Percentiles rank a stretch among this genome's conserved stretches.
phyloP scores from a whole-genome alignment of 345 rosid species.

The Euphorbia peplus region DNA sequence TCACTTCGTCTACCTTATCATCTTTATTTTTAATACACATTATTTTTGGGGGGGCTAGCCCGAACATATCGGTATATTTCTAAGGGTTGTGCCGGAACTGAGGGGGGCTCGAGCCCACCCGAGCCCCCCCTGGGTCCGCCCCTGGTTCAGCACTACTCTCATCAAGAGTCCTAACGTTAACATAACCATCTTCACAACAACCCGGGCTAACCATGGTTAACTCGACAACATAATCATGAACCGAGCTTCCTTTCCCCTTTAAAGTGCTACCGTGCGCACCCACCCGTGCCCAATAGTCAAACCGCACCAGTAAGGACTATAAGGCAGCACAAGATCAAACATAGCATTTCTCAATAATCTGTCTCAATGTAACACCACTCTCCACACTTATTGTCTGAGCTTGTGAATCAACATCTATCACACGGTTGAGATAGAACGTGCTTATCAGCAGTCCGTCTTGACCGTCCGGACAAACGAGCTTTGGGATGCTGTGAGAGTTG shows the following conservation, averaged over 20 bases:
- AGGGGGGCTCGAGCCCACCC: too few species aligned
- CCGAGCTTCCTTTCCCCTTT: slow-evolving; percentile 69
- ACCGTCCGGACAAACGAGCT: slow-evolving; percentile 65
- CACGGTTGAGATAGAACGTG: slow-evolving; percentile 52
- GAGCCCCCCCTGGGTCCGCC: too few species aligned
- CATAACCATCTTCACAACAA: slow-evolving; percentile 40
- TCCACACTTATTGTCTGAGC: slow-evolving; percentile 55
- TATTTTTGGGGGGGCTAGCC: too few species aligned
- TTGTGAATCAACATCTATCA: slow-evolving; percentile 26
- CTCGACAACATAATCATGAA: slow-evolving; percentile 63
- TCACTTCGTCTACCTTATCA: too few species aligned
- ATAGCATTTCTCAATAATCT: slow-evolving; percentile 49
- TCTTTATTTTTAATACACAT: too few species aligned
- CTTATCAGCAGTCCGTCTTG: slow-evolving; percentile 58
- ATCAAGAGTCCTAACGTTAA: slow-evolving; percentile 32
- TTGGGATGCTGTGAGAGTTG: slow-evolving; percentile 68
- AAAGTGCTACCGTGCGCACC: slow-evolving; percentile 91
- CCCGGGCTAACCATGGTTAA: slow-evolving; percentile 65
- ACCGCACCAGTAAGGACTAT: slow-evolving; percentile 91
- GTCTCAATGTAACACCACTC: slow-evolving; percentile 59
- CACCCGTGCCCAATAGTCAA: slow-evolving; percentile 79
- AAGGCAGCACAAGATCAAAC: slow-evolving; percentile 62
- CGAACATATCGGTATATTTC: too few species aligned
- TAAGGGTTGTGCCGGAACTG: too few species aligned
- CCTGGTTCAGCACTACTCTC: slow-evolving; percentile 17